These are phyloP conservation scores for Bacidia rubella DNA, from an alignment of 495 filamentous ascomycete genomes.

Conservation along the genomic window DNA sequence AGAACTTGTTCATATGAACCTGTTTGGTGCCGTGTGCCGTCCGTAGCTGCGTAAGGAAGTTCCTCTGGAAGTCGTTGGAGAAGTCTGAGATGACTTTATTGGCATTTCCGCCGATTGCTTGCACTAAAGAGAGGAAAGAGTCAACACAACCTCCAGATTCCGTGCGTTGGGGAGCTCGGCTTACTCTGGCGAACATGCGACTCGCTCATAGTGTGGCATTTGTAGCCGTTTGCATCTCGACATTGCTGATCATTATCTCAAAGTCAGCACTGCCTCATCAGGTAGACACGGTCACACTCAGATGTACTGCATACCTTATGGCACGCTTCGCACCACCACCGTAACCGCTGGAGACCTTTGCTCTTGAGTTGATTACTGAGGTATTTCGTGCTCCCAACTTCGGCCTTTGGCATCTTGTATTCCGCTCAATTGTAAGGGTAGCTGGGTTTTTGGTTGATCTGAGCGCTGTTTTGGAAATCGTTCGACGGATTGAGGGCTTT, in stretches of 20 bases:
- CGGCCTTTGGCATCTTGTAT: slow-evolving; percentile 68
- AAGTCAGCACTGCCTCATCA: no score
- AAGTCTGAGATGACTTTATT: slow-evolving; percentile 67
- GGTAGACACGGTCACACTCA: no score
- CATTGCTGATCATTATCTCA: slow-evolving; percentile 36
- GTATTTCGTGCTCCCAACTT: slow-evolving; percentile 75
- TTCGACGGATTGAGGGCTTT: background rate
- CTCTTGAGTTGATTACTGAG: slow-evolving; percentile 81
- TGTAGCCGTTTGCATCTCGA: slow-evolving; percentile 41
- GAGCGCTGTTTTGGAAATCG: background rate
- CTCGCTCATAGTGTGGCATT: slow-evolving; percentile 64
- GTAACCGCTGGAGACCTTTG: slow-evolving; percentile 71
- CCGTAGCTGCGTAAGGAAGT: slow-evolving; percentile 62
- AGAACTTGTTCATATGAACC: slow-evolving; percentile 79
- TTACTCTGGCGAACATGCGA: slow-evolving; percentile 67
- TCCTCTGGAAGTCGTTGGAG: slow-evolving; percentile 59
- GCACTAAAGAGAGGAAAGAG: no score
- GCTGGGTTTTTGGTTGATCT: background rate
- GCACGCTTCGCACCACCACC: slow-evolving; percentile 64
- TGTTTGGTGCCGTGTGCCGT: slow-evolving; percentile 79
- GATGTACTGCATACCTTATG: no score
- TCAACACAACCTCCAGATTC: no score
- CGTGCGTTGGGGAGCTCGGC: no score
- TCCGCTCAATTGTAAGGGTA: background rate
- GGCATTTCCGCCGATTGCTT: slow-evolving; percentile 71